Evolutionary conservation across 106 monocot species (phyloP), one percentile per base, ranked within the genome.

Genomic region (Acanthochlamys bracteata): DNA sequence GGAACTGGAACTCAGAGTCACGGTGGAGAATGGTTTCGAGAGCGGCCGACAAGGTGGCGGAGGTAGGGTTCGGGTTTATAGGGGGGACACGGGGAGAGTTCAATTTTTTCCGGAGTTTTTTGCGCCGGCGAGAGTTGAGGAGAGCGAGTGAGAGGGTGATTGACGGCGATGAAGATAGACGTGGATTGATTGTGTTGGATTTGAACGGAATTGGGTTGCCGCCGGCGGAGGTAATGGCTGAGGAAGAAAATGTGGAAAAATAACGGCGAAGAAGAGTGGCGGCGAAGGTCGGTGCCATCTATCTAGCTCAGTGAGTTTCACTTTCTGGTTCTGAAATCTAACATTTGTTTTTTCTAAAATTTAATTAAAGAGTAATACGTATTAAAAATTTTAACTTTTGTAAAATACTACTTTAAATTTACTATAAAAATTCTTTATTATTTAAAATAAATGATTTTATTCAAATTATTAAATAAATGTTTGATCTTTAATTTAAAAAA

Each of bases 1-100:
- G 68, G 78, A 91, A 98, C 24, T 91, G 90, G 75, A 92, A 81
- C 19, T 19, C 53, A 58, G 85, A 40, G 42, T 98, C 96, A 41
- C 47, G 67, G 51, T 75, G 61, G 66, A 84, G 58, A 77, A 88
- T 61, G 42, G 71, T 53, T 39, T 88, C 88, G 66, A 88, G 67
- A 24, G 68, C 57, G 4, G 78, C 66, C 70, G 64, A 63, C 1
- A 33, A 33, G 6, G 33, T 33, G 33, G 62, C 53, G 68, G 64
- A 68, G 74, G 43, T 46, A 25, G 41, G 83, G 68, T 20, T 71
- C 75, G 10, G 77, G 74, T 23, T 89, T 79, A 92, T 76, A 21
- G 76, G 89, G 21, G 69, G 60, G 11, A 81, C 72, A 42, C 85
- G 88, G 14, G 88, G 82, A 64, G 80, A 83, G 53, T 67, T 42